Evolutionary conservation across 805 yeast species (phyloP).

Genomic region (Lipomyces spencermartinsiae): DNA sequence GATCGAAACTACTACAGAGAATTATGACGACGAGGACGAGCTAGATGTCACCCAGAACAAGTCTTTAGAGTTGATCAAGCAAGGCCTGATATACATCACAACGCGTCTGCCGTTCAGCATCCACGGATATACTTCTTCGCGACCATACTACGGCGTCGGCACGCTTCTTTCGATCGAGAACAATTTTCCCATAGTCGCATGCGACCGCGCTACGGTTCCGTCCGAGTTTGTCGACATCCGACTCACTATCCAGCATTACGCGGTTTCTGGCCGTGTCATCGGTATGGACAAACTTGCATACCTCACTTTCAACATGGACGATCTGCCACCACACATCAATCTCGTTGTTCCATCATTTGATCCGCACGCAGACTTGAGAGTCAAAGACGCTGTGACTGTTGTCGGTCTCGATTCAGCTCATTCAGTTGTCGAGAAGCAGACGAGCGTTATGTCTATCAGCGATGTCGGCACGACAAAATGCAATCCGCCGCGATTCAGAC

Average conservation of each 20-base stretch:
- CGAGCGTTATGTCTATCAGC: constrained; percentile 19
- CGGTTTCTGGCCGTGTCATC: constrained; percentile 32
- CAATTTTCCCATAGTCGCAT: constrained; percentile 28
- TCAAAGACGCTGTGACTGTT: constrained; percentile 28
- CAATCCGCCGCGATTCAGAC: constrained; percentile 35
- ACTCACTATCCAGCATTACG: constrained; percentile 35
- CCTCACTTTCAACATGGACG: constrained; percentile 25
- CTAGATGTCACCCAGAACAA: neutral
- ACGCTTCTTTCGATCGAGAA: constrained; percentile 24
- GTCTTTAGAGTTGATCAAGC: constrained; percentile 24
- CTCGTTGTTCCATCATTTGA: constrained; percentile 26
- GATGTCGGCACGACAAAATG: constrained; percentile 34
- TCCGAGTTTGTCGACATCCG: constrained; percentile 32
- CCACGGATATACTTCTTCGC: constrained; percentile 32
- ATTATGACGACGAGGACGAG: constrained; percentile 25
- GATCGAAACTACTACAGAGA: neutral
- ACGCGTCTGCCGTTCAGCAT: constrained; percentile 37
- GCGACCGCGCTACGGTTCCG: constrained; percentile 37
- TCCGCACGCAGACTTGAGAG: constrained; percentile 8
- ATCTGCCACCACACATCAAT: constrained; percentile 27
- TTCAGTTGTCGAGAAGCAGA: constrained; percentile 26
- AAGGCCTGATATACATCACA: constrained; percentile 31
- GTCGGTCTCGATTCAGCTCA: constrained; percentile 27
- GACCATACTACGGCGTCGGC: constrained; percentile 35
- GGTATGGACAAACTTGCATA: constrained; percentile 33